Base-by-base conservation (phyloP, 2,329 filamentous ascomycete genomes). In the Aspergillus flavus region DNA sequence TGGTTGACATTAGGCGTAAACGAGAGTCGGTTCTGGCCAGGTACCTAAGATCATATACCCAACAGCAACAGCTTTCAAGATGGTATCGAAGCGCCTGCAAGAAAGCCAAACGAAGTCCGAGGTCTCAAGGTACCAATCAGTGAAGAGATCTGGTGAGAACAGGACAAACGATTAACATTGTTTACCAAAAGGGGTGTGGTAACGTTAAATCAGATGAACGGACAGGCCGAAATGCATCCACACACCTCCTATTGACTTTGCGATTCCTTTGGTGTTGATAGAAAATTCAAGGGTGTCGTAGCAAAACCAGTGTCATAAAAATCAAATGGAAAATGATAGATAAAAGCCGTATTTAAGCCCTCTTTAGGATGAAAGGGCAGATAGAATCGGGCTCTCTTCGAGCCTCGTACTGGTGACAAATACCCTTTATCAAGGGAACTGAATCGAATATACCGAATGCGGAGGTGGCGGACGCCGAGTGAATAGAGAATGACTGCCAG, bases 31-130 rank as follows among this genome's bases (percentile, higher is more conserved):
- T 45, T 19, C 28, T 28, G 57, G 26, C 52, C 45, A 50, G 52
- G 14, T 57, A 50, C 41, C 63, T 59, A 56, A 61, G 46, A 30
- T 39, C 41, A 48, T 39, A 36, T 50, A 58, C 54, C 56, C 54
- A 65, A 67, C 59, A 63, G 66, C 64, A 69, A 67, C 61, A 11
- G 59, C 43, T 46, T 48, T 52, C 36, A 43, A n/a, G 52, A 32
- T 14, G 43, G 41, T 30, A 48, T 61, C 43, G 28, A 54, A 41
- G 52, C 19, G 34, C 30, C n/a, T 30, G 43, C 23, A 16, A 26
- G 32, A 32, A 23, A 57, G 23, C 23, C 28, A 21, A 61, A 41
- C 55, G 53, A 54, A 21, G 32, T 34, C 36, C 34, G 12, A 59
- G 39, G 48, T 41, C 36, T 9, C 41, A 45, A 26, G 26, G 36